Evolutionary conservation across 768 basidiomycete genomes (phyloP), one percentile per base, ranked within the genome.

Genomic region (Mycena galericulata): DNA sequence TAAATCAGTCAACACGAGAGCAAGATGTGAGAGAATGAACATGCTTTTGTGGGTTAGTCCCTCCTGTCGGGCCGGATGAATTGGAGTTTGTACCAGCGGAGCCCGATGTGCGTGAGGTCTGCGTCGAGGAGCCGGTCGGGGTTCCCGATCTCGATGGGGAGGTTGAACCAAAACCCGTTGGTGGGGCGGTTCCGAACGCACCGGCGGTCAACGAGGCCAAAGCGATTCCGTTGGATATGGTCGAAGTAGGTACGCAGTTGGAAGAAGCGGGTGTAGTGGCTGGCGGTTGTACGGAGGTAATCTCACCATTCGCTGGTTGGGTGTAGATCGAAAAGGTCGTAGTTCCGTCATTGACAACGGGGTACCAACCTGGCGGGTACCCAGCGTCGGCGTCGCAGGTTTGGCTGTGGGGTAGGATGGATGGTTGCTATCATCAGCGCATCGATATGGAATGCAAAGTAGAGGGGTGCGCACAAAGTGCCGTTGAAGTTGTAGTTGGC

Each of bases 341-440:
- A 0, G 79, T 79, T 36, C 80, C 82, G 41, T 72, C 77, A 4
- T 77, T 79, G 49, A 78, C 80, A 18, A 79, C 81, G 46, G 82
- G 82, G 69, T 82, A 82, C 80, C 82, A 83, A 46, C 83, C 83
- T 38, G 83, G 83, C 14, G 83, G 83, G 58, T 83, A 84, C 12
- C 81, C 83, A 61, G 81, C 79, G 43, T n/a, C n/a, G n/a, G n/a
- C n/a, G n/a, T n/a, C 82, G 51, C 83, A 83, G 36, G 77, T 79
- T 68, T 83, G 79, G 60, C 82, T 82, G 50, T 10, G 24, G 34
- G 1, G 11, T n/a, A 26, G 11, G 41, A 30, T 20, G 36, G n/a
- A n/a, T 27, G 3, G 24, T 30, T 38, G 20, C 4, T 12, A 20
- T 15, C 32, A 45, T 26, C 18, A 14, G 38, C 26, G 38, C 26